phyloP scores from a whole-genome alignment of 2,329 filamentous ascomycete genomes.

The Fusarium pseudocircinatum region DNA sequence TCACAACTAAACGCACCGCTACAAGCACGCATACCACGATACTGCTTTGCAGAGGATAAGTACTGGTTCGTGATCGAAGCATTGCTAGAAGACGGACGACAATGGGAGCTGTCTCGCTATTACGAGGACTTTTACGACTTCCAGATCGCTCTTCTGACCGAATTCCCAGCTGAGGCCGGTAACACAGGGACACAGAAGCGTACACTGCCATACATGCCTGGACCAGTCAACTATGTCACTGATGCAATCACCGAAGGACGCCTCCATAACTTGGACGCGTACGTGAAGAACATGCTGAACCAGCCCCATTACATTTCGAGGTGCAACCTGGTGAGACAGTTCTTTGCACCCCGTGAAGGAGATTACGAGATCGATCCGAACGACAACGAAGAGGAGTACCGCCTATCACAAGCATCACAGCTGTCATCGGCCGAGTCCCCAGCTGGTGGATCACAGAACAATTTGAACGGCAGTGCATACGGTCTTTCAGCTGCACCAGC shows the following conservation, averaged over 20 bases:
- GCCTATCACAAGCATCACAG: conserved; percentile 76
- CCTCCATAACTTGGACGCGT: conserved; percentile 91
- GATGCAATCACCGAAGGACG: conserved; percentile 95
- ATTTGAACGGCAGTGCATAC: conserved; percentile 67
- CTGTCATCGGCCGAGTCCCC: conserved; percentile 72
- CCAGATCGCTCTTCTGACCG: conserved; percentile 92
- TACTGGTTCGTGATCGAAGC: conserved; percentile 99
- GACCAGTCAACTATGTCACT: conserved; percentile 97
- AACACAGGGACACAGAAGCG: conserved; percentile 82
- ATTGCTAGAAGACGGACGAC: conserved; percentile 85
- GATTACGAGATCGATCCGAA: conserved; percentile 92
- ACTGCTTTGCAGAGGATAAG: conserved; percentile 96
- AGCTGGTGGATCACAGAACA: conserved; percentile 68
- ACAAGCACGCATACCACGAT: conserved; percentile 86
- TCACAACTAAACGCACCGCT: conserved; percentile 78
- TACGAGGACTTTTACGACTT: conserved; percentile 99
- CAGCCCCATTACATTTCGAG: conserved; percentile 86
- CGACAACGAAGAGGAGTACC: conserved; percentile 78
- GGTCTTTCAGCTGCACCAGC: conserved; percentile 62
- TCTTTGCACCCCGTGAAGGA: conserved; percentile 89
- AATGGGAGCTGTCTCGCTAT: conserved; percentile 93
- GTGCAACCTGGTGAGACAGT: conserved; percentile 85
- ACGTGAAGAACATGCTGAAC: conserved; percentile 88
- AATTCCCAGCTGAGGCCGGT: conserved; percentile 91
- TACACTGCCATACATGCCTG: conserved; percentile 95